Evolutionary conservation across 2,329 filamentous ascomycete species (phyloP).

Genomic region (Penicillium rolfsii): DNA sequence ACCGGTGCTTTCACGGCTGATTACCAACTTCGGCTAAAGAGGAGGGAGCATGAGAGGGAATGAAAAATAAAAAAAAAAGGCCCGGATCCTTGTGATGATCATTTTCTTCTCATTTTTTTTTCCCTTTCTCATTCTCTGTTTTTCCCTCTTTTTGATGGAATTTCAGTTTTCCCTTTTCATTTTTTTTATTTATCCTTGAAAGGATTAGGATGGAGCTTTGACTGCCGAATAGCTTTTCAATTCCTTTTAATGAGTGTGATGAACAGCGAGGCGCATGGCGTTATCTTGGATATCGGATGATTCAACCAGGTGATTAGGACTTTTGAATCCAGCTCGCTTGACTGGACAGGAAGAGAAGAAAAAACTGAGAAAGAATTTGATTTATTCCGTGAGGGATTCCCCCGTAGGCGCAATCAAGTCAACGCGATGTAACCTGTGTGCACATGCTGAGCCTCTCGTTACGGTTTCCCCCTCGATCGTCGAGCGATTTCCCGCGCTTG

Average conservation of each 20-base stretch:
- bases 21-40: conserved; percentile 38
- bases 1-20: conserved; percentile 40
- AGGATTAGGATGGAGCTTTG: background rate
- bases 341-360: background rate
- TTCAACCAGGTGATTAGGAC: background rate
- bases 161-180: background rate
- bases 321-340: background rate
- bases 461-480: background rate
- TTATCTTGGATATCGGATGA: background rate
- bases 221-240: background rate
- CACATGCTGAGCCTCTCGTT: background rate
- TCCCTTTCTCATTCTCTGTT: background rate
- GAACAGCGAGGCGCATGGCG: conserved; percentile 11
- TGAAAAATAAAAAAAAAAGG: background rate
- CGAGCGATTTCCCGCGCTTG: background rate
- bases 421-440: conserved; percentile 2
- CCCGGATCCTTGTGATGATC: conserved; percentile 3
- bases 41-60: background rate
- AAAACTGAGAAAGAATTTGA: background rate
- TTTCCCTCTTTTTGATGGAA: background rate
- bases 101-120: background rate
- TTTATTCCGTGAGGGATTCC: background rate
- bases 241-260: conserved; percentile 12
- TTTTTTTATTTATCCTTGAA: conserved; percentile 2
- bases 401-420: background rate